Evolutionary conservation across 2,329 filamentous ascomycete species (phyloP), one percentile per base, ranked within the genome.

Genomic region (Colletotrichum graminicola): DNA sequence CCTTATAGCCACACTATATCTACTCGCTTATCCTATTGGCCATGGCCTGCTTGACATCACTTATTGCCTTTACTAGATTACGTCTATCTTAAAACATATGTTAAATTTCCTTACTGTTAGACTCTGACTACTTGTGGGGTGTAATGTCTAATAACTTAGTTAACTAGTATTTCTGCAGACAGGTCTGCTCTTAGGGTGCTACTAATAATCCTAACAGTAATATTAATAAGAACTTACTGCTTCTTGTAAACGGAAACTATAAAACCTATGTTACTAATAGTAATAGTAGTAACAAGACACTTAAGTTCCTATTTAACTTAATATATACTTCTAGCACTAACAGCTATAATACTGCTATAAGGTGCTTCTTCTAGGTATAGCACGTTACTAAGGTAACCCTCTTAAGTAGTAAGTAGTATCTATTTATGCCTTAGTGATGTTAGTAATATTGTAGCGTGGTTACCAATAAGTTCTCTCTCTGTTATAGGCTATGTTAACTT

Each of bases 401-500:
- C 47, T 77, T 89, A 71, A 90, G 88, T 80, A 89, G 88, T 89
- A 84, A 75, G 87, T 86, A 47, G 55, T 39, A 43, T 32, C 54
- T n/a, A 10, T n/a, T 21, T 11, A 10, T 29, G 26, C 43, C 10
- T 39, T 26, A 6, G 43, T 12, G 36, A 18, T 5, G 66, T 55
- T 14, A 26, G 29, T 23, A 18, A 49, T 21, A 43, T 21, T 64
- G 23, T 56, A 23, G 23, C 54, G 3, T 10, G n/a, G 18, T 57
- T 51, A 29, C 57, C 71, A 59, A 67, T 54, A 41, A 29, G 34
- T 52, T n/a, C n/a, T n/a, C n/a, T 75, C 29, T n/a, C 21, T 2
- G 21, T 36, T 12, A 51, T 73, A 90, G 88, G 84, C 75, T 88
- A 88, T 79, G 85, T 90, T 79, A 95, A 95, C 79, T 87, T 91